Evolutionary conservation across 331 rosid genomes (phyloP).

Genomic region (Malus hybrid): DNA sequence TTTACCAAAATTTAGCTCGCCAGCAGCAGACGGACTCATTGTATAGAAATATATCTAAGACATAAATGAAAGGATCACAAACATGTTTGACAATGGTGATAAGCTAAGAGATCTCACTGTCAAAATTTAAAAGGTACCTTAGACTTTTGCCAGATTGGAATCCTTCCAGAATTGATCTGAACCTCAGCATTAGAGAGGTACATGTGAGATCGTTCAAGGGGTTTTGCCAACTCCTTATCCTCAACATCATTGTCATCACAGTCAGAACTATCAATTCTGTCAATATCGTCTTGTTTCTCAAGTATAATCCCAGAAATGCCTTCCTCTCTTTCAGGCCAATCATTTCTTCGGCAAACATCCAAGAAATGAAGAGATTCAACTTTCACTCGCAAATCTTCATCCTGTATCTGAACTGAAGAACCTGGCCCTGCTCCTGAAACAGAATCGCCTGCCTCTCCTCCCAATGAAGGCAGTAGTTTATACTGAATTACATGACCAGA

Average conservation of each 20-base stretch:
- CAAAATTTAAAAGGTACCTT: conserved; percentile 42
- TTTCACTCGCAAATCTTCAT: conserved; percentile 72
- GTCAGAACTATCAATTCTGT: conserved; percentile 42
- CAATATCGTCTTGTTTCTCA: conserved; percentile 32
- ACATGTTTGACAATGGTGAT: conserved; percentile 7
- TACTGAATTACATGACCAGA: conserved; percentile 73
- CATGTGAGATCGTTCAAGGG: conserved; percentile 45
- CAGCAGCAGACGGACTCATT: conserved; percentile 40
- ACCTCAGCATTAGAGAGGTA: conserved; percentile 77
- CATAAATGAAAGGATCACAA: conserved; percentile 14
- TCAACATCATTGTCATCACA: conserved; percentile 33
- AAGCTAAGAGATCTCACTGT: conserved; percentile 6
- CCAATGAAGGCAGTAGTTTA: conserved; percentile 56
- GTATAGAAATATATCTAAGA: conserved; percentile 60
- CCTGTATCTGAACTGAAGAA: conserved; percentile 51
- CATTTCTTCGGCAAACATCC: conserved; percentile 78
- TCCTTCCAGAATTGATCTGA: conserved; percentile 63
- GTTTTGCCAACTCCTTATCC: conserved; percentile 29
- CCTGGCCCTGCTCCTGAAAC: conserved; percentile 34
- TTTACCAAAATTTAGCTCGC: conserved; percentile 24
- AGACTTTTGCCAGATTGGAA: conserved; percentile 75
- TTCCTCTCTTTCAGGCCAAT: conserved; percentile 84
- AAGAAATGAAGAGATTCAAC: conserved; percentile 90
- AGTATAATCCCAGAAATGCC: conserved; percentile 34
- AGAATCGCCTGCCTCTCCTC: conserved; percentile 52